These are phyloP conservation scores for Colletotrichum lentis DNA, from an alignment of 2,329 filamentous ascomycete genomes.

Conservation along the genomic window DNA sequence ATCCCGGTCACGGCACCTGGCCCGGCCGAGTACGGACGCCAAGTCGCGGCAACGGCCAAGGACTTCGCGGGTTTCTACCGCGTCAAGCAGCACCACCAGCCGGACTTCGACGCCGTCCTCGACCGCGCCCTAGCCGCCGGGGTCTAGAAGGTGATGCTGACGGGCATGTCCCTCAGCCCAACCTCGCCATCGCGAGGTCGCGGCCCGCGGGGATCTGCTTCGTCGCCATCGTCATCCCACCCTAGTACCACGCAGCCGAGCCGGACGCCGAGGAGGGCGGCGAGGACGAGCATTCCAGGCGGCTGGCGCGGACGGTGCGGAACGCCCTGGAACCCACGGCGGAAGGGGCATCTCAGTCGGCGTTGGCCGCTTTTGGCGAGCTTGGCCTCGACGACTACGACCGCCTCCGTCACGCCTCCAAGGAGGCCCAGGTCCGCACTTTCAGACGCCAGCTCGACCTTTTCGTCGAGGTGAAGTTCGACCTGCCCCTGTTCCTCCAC, in stretches of 20 bases:
- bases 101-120: conserved; percentile 54
- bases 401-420: conserved; percentile 53
- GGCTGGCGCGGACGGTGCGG: conserved; percentile 41
- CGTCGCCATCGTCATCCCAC: conserved; percentile 58
- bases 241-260: conserved; percentile 59
- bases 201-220: conserved; percentile 48
- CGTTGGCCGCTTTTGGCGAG: conserved; percentile 58
- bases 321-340: conserved; percentile 37
- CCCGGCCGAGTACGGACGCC: background rate
- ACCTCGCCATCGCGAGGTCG: conserved; percentile 44
- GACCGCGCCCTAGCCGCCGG: conserved; percentile 52
- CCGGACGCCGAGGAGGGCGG: conserved; percentile 46
- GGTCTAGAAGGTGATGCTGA: conserved; percentile 53
- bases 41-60: conserved; percentile 51
- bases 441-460: conserved; percentile 55
- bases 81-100: conserved; percentile 56
- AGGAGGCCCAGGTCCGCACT: conserved; percentile 50
- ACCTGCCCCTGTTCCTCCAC: conserved; percentile 53
- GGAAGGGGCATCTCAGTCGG: conserved; percentile 33
- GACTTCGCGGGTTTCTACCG: conserved; percentile 62
- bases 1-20: conserved; percentile 3
- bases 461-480: conserved; percentile 44
- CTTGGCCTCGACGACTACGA: conserved; percentile 62
- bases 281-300: conserved; percentile 39
- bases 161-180: conserved; percentile 49